Evolutionary conservation across 306 rosid species (phyloP), one percentile per base, ranked within the genome.

Genomic region (Quercus mongolica): DNA sequence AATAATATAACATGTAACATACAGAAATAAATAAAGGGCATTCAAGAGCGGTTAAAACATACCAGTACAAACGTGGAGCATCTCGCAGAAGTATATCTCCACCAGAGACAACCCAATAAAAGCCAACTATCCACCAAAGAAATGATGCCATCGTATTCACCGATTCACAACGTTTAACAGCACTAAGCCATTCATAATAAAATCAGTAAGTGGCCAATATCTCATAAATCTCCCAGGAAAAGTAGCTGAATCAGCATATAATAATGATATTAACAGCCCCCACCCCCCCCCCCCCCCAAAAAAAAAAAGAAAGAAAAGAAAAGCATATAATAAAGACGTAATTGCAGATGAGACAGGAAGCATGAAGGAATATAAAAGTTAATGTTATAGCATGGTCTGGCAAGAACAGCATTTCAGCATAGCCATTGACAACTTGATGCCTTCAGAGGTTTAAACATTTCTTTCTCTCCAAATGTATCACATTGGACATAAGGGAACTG

Each of bases 61-160:
- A 96, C 99, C 99, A 96, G 86, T 93, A 96, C 82, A 96, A 88
- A 69, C 73, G 90, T 3, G 98, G 98, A 79, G 99, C 99, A 82
- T 83, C 51, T 77, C 76, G 94, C 87, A 89, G 41, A 80, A 93
- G 98, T 31, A 11, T 2, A 61, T 90, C 89, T 38, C 91, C 97
- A 7, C 98, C 97, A 74, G 98, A 87, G 84, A 96, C 85, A 51
- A 96, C 96, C 99, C 99, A 96, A 84, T 90, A 93, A 86, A 93
- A 93, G 85, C 99, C 99, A 86, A 90, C 81, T 72, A 93, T 85
- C 97, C 99, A 96, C 99, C 99, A 96, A 74, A 96, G 74, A 83
- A 96, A 91, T 10, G 99, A 96, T 19, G 81, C 87, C 88, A 95
- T 83, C 5, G 96, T 96, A 80, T 93, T 96, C 73, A 91, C 76